phyloP scores from a whole-genome alignment of 2,329 filamentous ascomycete genomes.

The Myriosclerotinia curreyana region DNA sequence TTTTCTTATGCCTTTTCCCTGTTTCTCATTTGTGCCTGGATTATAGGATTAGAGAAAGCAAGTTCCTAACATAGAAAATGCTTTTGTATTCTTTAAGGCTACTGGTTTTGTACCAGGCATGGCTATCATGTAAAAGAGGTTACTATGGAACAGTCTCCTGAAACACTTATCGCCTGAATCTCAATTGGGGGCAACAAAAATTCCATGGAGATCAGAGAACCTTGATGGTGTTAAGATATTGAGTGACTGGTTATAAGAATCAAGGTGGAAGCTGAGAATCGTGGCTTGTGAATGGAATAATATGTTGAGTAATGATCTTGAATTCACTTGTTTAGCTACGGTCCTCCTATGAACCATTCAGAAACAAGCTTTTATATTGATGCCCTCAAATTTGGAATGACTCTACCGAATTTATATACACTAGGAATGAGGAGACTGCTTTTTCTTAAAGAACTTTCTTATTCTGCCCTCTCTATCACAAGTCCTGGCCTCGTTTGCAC shows the following conservation, averaged over 20 bases:
- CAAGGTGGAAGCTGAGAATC: background rate
- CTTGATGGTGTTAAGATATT: background rate
- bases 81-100: too few relatives aligned
- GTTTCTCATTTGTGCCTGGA: background rate
- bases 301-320: background rate
- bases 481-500: background rate
- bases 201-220: background rate
- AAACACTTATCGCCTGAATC: background rate
- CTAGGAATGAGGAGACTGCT: background rate
- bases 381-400: background rate
- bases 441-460: background rate
- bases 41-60: too few relatives aligned
- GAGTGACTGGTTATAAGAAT: background rate
- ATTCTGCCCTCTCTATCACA: background rate
- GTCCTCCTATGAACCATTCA: background rate
- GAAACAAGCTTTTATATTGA: background rate
- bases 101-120: too few relatives aligned
- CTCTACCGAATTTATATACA: background rate
- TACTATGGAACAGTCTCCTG: too few relatives aligned
- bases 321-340: background rate
- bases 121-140: background rate
- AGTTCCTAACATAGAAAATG: too few relatives aligned
- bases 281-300: background rate
- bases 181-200: too few relatives aligned
- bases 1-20: too few relatives aligned